Base-by-base conservation (phyloP, 495 filamentous ascomycete genomes). In the Talaromyces adpressus region DNA sequence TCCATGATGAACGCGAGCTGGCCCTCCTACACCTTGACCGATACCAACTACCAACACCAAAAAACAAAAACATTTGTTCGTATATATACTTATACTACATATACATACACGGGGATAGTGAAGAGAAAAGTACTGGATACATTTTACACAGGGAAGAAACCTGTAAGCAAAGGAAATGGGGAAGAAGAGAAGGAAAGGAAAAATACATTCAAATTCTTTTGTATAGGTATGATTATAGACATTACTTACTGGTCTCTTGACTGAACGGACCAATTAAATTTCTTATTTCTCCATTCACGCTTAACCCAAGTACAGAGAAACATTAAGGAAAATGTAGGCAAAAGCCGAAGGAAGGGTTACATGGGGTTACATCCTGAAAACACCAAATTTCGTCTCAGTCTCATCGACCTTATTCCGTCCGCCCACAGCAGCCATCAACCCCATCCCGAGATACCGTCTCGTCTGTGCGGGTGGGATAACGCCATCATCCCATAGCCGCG, bases 401-500 rank as follows among this genome's bases (percentile, higher is more conserved):
- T 81, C 79, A 32, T 84, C 82, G 56, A 77, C 67, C 63, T 85
- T 77, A 51, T 81, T 79, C 68, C 80, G 80, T 12, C 91, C 90
- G 20, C 87, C 85, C 68, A 92, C 71, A 20, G 92, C 91, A 68
- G 90, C 91, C 66, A 83, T 81, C 74, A 98, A 75, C 2, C 91
- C 91, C 65, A 98, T 70, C 0, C 92, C 94, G 14, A 98, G 76
- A 63, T 96, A 89, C 41, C 81, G 77, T 73, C 94, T 81, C 49
- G 94, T 98, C 70, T 98, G 91, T 58, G 86, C 84, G 0, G 94
- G 94, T 0, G 90, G 90, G 63, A 98, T 97, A 3, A 98, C 84
- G 3, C 94, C 94, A 70, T 98, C 94, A 72, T 98, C 93, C 94
- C 94, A 98, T 64, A 98, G 71, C 61, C 95, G 84, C 18, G 94